phyloP scores from a whole-genome alignment of 2,329 filamentous ascomycete genomes.

The Trichoderma sp. region DNA sequence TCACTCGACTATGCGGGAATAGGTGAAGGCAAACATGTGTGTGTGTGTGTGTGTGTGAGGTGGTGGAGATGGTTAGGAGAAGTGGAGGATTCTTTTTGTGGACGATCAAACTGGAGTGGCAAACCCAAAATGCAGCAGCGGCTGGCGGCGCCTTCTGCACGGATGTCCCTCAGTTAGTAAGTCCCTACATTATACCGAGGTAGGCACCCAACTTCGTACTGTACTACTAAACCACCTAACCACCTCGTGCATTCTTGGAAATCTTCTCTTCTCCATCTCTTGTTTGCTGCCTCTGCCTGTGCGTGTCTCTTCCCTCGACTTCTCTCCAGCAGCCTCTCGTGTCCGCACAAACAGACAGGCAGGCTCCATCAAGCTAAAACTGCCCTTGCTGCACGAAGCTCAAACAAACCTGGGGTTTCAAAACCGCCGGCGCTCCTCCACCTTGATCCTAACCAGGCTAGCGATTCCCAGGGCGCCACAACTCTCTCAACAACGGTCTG shows the following conservation, averaged over 20 bases:
- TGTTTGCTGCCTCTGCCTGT: too few relatives aligned
- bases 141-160: neutral
- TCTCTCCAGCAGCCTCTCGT: neutral
- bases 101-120: constrained; percentile 15
- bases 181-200: too few relatives aligned
- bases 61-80: neutral
- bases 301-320: too few relatives aligned
- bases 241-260: too few relatives aligned
- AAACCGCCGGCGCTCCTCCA: constrained; percentile 9
- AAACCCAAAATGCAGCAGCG: neutral
- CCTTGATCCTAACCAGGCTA: constrained; percentile 2
- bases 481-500: constrained; percentile 2
- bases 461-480: constrained; percentile 3
- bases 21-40: neutral
- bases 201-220: too few relatives aligned
- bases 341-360: neutral
- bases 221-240: too few relatives aligned
- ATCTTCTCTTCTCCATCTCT: neutral
- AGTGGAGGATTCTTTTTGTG: neutral
- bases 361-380: constrained; percentile 15
- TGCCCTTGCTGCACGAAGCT: constrained; percentile 7
- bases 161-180: too few relatives aligned
- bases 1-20: neutral
- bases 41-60: neutral
- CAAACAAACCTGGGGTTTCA: constrained; percentile 18